Evolutionary conservation across 352 stramenopile genomes (phyloP).

Genomic region (Phytopythium ostracodes): DNA sequence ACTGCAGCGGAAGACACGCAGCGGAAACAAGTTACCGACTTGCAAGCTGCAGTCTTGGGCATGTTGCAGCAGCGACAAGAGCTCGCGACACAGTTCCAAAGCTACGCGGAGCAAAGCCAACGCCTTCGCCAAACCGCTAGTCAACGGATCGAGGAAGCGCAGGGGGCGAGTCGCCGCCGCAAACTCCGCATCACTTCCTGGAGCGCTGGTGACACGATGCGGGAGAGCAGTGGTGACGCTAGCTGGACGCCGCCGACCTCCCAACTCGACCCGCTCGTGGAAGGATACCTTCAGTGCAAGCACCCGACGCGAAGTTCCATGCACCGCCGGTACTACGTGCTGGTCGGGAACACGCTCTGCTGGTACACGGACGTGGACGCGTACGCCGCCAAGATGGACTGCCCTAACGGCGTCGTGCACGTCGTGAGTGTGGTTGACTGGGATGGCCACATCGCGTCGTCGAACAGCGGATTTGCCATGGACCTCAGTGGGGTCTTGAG

Average conservation of each 20-base stretch:
- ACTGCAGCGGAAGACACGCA: constrained; percentile 42
- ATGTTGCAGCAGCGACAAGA: constrained; percentile 25
- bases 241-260: constrained; percentile 19
- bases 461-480: constrained; percentile 2
- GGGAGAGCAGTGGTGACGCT: constrained; percentile 10
- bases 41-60: constrained; percentile 19
- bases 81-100: constrained; percentile 20
- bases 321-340: constrained; percentile 76
- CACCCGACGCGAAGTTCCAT: constrained; percentile 55
- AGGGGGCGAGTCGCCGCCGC: constrained; percentile 20
- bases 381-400: constrained; percentile 39
- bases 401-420: constrained; percentile 59
- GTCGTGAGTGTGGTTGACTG: constrained; percentile 58
- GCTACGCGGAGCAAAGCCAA: constrained; percentile 29
- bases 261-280: constrained; percentile 59
- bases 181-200: constrained; percentile 67
- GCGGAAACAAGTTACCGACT: constrained; percentile 18
- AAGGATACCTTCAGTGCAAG: constrained; percentile 72
- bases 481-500: constrained; percentile 2
- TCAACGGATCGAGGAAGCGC: constrained; percentile 48
- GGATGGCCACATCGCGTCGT: constrained; percentile 45
- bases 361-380: constrained; percentile 75
- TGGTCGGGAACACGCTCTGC: constrained; percentile 74
- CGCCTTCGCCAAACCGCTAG: constrained; percentile 40
- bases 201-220: constrained; percentile 19